Evolutionary conservation across 345 rosid genomes (phyloP), one percentile per base, ranked within the genome.

Genomic region (Gossypium australe): DNA sequence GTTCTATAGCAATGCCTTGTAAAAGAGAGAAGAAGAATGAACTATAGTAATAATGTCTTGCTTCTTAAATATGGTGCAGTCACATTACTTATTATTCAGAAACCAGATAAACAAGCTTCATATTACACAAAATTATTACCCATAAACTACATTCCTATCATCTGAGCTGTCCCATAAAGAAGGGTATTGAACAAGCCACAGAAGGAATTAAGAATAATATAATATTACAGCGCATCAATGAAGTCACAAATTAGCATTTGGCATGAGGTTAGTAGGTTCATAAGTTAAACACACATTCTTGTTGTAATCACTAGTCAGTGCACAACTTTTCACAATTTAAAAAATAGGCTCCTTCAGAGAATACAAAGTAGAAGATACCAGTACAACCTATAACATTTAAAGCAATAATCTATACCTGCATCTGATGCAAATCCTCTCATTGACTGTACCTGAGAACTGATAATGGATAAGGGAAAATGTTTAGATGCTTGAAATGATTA

Each of bases 401-500:
- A 61, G 70, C 29, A 20, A 68, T 22, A 78, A 73, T 34, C 22
- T 44, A 12, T 73, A 92, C 97, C 97, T 79, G 98, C 86, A 76
- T 84, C 84, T 49, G 98, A 87, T 69, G 98, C 82, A 84, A 84
- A 92, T 63, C 86, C 92, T 84, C 97, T 90, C 63, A 70, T 85
- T 77, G 77, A 79, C 25, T 73, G 82, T 71, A 72, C 73, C 74
- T 81, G 84, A 62, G 88, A 84, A 78, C 98, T 92, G 86, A 65
- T 48, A 81, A 24, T 41, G 45, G 76, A 56, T 67, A 70, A 72
- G 11, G 75, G 34, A 55, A 67, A 18, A 60, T 14, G 16, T 70
- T 71, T 44, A 77, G 65, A 17, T 9, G 27, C 51, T n/a, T 25
- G 47, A 20, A 76, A 45, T 57, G 18, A 67, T 16, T 38, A 67